Base-by-base conservation (phyloP, 2,329 filamentous ascomycete genomes). In the Exophiala calicioides region DNA sequence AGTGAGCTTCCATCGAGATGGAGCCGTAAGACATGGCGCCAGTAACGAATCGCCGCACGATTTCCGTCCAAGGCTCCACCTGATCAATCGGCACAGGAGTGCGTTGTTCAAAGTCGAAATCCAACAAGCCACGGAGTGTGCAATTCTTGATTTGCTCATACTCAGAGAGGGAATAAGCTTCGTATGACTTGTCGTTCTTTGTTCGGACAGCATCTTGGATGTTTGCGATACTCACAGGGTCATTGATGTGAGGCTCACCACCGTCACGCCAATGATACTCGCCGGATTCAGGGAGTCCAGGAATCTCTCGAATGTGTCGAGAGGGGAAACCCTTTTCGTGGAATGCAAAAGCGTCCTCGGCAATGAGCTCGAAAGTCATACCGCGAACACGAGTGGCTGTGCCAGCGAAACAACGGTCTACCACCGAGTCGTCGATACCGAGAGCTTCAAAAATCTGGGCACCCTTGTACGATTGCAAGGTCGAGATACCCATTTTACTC, bases 401-500 rank as follows among this genome's bases (percentile, higher is more conserved):
- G 54, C 91, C 91, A 62, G 85, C 85, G 74, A 97, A 97, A 77
- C 90, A 96, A 59, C 88, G 84, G 66, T 97, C 90, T 42, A 97
- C 88, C 35, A 97, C 90, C 15, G 79, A 78, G 67, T 95, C 90
- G 62, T 96, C 90, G 24, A 96, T 84, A 70, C 91, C 91, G 32
- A 97, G 85, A 37, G 90, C 90, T 68, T 97, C 91, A 60, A 96
- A 97, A 56, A 97, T 97, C 74, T 97, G 91, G 45, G 91, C 91
- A 64, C 91, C 91, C 77, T 97, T 97, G 77, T 97, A 97, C 58
- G 86, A 91, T 63, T 91, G 89, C 34, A 97, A 77, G 23, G 91
- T 97, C 5, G 91, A 96, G 56, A 97, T 97, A 74, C 91, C 91
- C 91, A 97, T 97, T 78, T 97, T 97, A 68, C 86, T 93, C 91